Base-by-base conservation (phyloP, 2,329 filamentous ascomycete species). In the Seiridium unicorne region DNA sequence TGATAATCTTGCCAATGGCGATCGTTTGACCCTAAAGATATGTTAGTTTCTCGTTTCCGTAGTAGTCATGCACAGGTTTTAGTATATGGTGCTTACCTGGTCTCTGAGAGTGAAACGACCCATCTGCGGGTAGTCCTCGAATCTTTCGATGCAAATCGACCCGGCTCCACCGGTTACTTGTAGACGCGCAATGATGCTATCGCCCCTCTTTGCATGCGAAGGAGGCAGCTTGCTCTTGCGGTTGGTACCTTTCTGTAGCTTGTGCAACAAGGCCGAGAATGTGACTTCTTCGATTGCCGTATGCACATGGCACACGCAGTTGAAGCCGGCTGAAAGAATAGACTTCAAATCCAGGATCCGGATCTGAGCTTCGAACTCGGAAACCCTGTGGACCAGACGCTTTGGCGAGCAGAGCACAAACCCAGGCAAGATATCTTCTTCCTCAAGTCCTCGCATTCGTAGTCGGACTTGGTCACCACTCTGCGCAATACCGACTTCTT, bases 1-100 rank as follows among this genome's bases (percentile, higher is more conserved):
- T 97, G 62, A 92, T 97, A 75, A 99, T 96, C 86, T 99, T 99
- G 72, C 95, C 95, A 79, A 99, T 99, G 60, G 95, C 95, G 80
- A 99, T 97, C 0, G 95, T 99, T 90, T 98, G 94, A 70, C 95
- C 95, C 89, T 98, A 72, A 58, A 13, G 26, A 56, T 64, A 32
- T 59, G 31, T 40, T 68, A 69, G 68, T 68, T 69, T 53, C 34
- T 59, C 53, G 55, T 46, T 53, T 34, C 71, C 64, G 36, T 70
- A 71, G 58, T 68, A 36, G 6, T 5, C n/a, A 9, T 2, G 3
- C 10, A 36, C 18, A 7, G 8, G 13, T 38, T 35, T 32, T 35
- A 73, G 32, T 62, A 61, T 64, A 55, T 35, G 26, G 46, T 55
- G 70, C 82, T 69, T 83, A 92, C 90, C 84, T 93, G 91, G 72